phyloP scores from a whole-genome alignment of 768 basidiomycete species.

The Pulveroboletus frians region DNA sequence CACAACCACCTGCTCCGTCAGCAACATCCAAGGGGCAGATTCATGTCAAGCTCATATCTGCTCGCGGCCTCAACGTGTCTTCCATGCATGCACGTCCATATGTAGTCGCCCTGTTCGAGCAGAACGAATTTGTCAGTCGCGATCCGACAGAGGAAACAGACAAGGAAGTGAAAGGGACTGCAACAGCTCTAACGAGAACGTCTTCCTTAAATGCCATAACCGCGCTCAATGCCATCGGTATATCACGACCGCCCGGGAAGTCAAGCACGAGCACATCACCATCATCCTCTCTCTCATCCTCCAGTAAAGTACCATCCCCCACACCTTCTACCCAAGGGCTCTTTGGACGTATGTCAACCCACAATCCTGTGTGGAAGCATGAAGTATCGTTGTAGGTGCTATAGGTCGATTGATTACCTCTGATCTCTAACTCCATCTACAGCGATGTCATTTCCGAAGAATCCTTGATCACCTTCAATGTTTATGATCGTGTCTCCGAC shows the following conservation, averaged over 20 bases:
- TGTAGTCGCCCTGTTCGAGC: constrained; percentile 96
- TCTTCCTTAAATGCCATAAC: constrained; percentile 60
- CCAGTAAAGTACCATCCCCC: constrained; percentile 34
- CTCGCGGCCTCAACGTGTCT: constrained; percentile 73
- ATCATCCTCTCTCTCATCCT: constrained; percentile 36
- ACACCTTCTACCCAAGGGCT: constrained; percentile 38
- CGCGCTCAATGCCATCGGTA: constrained; percentile 59
- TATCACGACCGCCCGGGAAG: constrained; percentile 40
- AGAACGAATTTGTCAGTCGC: constrained; percentile 95
- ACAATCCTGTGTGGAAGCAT: constrained; percentile 99
- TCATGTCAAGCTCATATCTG: constrained; percentile 93
- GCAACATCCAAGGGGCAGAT: constrained; percentile 66
- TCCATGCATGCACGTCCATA: constrained; percentile 70
- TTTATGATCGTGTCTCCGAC: constrained; percentile 84
- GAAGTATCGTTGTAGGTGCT: constrained; percentile 90
- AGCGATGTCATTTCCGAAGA: constrained; percentile 93
- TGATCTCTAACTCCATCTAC: constrained; percentile 20
- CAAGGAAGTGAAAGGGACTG: constrained; percentile 83
- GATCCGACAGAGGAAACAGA: constrained; percentile 82
- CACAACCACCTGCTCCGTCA: constrained; percentile 29
- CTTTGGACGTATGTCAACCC: constrained; percentile 62
- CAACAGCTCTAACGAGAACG: constrained; percentile 52
- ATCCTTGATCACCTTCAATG: constrained; percentile 78
- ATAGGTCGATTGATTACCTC: constrained; percentile 7
- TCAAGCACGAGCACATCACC: constrained; percentile 42